These are phyloP conservation scores for Citrullus mucosospermus DNA, from an alignment of 306 rosid genomes.

Conservation along the genomic window DNA sequence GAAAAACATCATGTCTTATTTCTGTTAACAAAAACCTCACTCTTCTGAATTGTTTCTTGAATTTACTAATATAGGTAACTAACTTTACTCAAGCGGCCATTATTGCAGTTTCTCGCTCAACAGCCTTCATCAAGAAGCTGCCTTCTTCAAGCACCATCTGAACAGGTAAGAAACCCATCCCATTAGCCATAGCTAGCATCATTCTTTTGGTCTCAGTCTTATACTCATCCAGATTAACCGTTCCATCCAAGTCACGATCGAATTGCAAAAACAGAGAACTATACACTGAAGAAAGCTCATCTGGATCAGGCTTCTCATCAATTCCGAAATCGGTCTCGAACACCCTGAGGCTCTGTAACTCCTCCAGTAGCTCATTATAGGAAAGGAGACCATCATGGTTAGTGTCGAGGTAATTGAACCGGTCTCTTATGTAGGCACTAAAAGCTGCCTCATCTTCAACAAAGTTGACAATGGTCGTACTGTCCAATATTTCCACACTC, in stretches of 20 bases:
- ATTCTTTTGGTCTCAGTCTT: constrained; percentile 49
- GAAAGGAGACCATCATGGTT: constrained; percentile 53
- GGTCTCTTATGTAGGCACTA: constrained; percentile 8
- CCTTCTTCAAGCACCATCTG: constrained; percentile 60
- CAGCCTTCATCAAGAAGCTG: constrained; percentile 52
- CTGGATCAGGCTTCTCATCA: constrained; percentile 45
- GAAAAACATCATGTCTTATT: background rate
- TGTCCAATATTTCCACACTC: constrained; percentile 68
- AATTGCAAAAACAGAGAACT: constrained; percentile 44
- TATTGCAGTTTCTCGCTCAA: constrained; percentile 34
- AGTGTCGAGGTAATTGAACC: constrained; percentile 43
- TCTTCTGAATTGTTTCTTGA: background rate
- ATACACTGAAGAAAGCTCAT: constrained; percentile 44
- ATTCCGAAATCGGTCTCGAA: constrained; percentile 48
- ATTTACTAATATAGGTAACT: background rate
- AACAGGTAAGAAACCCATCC: constrained; percentile 56
- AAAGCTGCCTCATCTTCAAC: constrained; percentile 71
- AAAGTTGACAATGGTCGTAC: constrained; percentile 52
- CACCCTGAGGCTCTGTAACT: constrained; percentile 46
- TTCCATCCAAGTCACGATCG: constrained; percentile 49
- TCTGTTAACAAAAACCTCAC: background rate
- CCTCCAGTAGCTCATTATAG: constrained; percentile 56
- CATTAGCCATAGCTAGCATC: constrained; percentile 72
- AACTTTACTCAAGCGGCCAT: constrained; percentile 4
- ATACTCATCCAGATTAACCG: constrained; percentile 49